Percentiles rank a stretch among this genome's conserved stretches.
phyloP scores from a whole-genome alignment of 768 basidiomycete genomes.

The Cyathus striatus region DNA sequence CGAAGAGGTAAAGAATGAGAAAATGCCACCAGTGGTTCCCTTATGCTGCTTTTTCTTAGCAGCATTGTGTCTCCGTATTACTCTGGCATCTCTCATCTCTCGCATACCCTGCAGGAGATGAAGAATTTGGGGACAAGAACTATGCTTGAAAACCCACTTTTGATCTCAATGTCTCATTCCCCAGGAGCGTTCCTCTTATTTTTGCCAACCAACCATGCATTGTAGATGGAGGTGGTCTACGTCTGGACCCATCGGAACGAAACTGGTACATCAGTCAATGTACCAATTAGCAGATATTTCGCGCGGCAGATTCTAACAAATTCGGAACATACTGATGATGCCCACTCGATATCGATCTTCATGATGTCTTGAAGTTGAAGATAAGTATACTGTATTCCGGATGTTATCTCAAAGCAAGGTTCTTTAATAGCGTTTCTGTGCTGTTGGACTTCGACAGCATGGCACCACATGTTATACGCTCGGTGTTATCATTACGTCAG shows the following conservation, averaged over 20 bases:
- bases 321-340: constrained; percentile 32
- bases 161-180: constrained; percentile 52
- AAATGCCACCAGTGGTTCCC: constrained; percentile 9
- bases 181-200: constrained; percentile 65
- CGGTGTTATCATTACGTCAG: constrained; percentile 15
- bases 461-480: too few species aligned
- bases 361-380: too few species aligned
- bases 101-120: constrained; percentile 46
- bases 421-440: too few species aligned
- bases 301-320: too few species aligned
- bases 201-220: constrained; percentile 81
- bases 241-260: constrained; percentile 37
- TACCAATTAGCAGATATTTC: too few species aligned
- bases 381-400: too few species aligned
- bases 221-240: constrained; percentile 46
- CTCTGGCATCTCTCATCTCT: constrained; percentile 59
- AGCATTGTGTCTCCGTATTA: constrained; percentile 12
- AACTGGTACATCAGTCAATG: constrained; percentile 26
- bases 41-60: constrained; percentile 11
- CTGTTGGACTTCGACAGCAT: too few species aligned
- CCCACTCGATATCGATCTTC: constrained; percentile 59
- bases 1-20: constrained; percentile 17
- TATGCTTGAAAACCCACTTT: constrained; percentile 28
- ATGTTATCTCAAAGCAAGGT: too few species aligned
- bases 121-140: background rate